Conservation (phyloP, 2,329 filamentous ascomycete genomes). For the Delphinella strobiligena region DNA sequence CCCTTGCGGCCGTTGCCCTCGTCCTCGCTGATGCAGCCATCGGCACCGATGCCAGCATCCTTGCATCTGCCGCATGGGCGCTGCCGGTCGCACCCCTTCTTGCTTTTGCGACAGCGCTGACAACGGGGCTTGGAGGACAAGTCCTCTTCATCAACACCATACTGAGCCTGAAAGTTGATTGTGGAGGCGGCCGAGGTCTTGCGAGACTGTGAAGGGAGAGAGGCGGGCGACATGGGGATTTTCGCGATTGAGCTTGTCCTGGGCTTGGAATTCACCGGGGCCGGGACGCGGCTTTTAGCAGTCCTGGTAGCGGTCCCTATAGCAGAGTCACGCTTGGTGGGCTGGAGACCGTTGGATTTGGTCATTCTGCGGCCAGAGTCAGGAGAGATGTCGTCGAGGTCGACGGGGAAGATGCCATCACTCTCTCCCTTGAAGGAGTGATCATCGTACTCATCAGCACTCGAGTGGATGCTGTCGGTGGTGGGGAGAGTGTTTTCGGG, state of each 20-base stretch:
- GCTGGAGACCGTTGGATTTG: conserved; percentile 32
- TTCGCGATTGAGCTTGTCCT: conserved; percentile 36
- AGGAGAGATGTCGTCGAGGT: conserved; percentile 9
- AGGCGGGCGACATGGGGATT: conserved; percentile 42
- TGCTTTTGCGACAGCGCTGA: conserved; percentile 97
- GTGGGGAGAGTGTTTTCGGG: conserved; percentile 41
- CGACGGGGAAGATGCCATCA: conserved; percentile 30
- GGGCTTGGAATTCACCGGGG: conserved; percentile 38
- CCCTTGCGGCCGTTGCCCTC: conserved; percentile 96
- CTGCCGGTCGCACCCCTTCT: conserved; percentile 97
- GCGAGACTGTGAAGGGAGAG: conserved; percentile 55
- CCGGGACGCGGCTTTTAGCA: conserved; percentile 24
- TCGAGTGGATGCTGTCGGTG: conserved; percentile 47
- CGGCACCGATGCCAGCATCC: conserved; percentile 84
- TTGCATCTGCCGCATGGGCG: conserved; percentile 90
- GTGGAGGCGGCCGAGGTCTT: conserved; percentile 63
- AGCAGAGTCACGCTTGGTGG: conserved; percentile 19
- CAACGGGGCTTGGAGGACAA: conserved; percentile 92
- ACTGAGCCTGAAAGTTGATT: conserved; percentile 37
- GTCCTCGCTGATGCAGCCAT: conserved; percentile 94
- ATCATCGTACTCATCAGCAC: conserved; percentile 48
- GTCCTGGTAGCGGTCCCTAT: conserved; percentile 23
- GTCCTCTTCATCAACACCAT: conserved; percentile 66
- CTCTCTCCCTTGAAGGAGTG: conserved; percentile 42
- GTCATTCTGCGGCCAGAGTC: conserved; percentile 21